A percentile compares a stretch with the other conserved stretches of the same genome.
phyloP scores from a whole-genome alignment of 129 eudicot genomes.

The Apium graveolens region DNA sequence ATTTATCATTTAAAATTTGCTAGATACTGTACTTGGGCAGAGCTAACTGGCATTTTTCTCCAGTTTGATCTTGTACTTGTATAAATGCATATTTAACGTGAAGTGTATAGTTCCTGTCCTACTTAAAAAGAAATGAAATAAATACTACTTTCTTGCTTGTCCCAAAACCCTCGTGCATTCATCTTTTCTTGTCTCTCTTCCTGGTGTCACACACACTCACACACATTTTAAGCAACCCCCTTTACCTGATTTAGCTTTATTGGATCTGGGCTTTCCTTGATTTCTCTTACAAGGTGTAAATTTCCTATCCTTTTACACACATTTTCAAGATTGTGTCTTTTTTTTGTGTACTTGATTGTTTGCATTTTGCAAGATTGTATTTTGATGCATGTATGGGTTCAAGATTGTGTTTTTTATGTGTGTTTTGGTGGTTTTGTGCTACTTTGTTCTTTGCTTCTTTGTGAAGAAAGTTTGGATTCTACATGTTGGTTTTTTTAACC shows the following conservation, averaged over 20 bases:
- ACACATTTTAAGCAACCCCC: background rate
- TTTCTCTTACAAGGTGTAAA: background rate
- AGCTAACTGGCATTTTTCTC: too few relatives aligned
- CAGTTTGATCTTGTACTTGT: too few relatives aligned
- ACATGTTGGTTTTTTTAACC: too few relatives aligned
- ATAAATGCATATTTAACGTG: too few relatives aligned
- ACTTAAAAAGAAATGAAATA: background rate
- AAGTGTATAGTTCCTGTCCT: background rate
- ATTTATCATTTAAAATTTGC: too few relatives aligned
- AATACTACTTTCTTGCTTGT: background rate
- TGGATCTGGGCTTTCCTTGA: background rate
- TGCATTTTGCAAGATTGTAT: background rate
- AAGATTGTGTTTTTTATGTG: background rate
- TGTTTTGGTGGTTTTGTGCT: background rate
- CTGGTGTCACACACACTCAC: background rate
- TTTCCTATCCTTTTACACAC: background rate
- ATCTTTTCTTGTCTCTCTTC: constrained; percentile 2
- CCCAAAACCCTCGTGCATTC: constrained; percentile 6
- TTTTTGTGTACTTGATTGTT: background rate
- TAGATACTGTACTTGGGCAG: too few relatives aligned
- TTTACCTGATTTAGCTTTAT: background rate
- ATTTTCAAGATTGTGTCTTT: background rate
- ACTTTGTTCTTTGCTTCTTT: background rate
- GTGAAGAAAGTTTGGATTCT: too few relatives aligned
- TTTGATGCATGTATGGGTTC: background rate